A percentile compares a stretch with the other conserved stretches of the same genome.
Conservation (phyloP, 768 basidiomycete species). For the Naematelia encephala region DNA sequence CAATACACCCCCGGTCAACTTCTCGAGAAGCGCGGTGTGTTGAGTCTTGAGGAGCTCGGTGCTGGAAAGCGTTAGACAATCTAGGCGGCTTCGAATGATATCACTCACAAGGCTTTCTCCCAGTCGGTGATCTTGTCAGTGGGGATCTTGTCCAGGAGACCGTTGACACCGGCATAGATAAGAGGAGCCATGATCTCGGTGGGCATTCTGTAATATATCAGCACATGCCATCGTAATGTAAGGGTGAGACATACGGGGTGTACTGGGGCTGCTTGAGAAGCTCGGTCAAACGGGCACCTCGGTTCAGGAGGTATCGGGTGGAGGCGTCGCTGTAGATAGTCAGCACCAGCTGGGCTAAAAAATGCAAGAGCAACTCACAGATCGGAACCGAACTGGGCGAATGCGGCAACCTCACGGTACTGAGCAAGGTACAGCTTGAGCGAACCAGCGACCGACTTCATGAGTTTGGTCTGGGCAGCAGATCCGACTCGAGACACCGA, state of each 20-base stretch:
- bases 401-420: constrained; percentile 94
- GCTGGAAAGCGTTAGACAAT: constrained; percentile 42
- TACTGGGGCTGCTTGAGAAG: constrained; percentile 94
- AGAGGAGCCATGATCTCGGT: constrained; percentile 98
- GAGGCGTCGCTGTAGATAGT: constrained; percentile 66
- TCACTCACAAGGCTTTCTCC: constrained; percentile 60
- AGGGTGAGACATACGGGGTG: constrained; percentile 36
- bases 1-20: constrained; percentile 75
- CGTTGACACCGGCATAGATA: constrained; percentile 99
- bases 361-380: constrained; percentile 52
- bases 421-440: constrained; percentile 99
- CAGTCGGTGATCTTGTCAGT: constrained; percentile 72
- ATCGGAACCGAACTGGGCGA: constrained; percentile 97
- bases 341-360: constrained; percentile 2
- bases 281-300: constrained; percentile 98
- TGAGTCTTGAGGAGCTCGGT: constrained; percentile 75
- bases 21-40: constrained; percentile 71
- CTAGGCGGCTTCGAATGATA: background rate
- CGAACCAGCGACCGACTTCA: constrained; percentile 99
- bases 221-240: background rate
- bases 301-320: constrained; percentile 93
- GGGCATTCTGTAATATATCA: constrained; percentile 62
- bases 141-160: constrained; percentile 93
- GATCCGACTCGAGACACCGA: constrained; percentile 99
- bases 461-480: constrained; percentile 99